Base-by-base conservation (phyloP, 352 stramenopile genomes). In the Globisporangium ultimum region DNA sequence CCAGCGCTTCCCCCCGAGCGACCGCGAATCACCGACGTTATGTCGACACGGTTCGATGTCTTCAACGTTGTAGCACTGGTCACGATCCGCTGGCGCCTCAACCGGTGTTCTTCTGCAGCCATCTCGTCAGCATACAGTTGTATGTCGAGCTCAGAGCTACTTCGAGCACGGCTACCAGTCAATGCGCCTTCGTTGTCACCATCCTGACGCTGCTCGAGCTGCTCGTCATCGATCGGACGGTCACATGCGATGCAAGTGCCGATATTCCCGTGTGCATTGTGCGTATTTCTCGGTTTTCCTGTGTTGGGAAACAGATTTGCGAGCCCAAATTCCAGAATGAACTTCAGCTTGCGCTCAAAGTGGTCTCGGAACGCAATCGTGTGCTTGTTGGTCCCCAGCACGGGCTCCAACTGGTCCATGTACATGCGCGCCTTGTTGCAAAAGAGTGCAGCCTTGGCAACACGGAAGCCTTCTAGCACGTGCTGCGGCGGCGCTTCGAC, bases 211-310 rank as follows among this genome's bases (percentile, higher is more conserved):
- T 43, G 17, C 10, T 53, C 43, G 42, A 50, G 15, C 14, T 67
- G 17, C 42, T 74, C 58, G 18, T 69, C 62, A 22, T 87, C 75
- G 9, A 89, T 70, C 15, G 79, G 79, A 0, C 79, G 76, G 34
- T 89, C 75, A 18, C 79, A 89, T 0, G 79, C 79, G 18, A 89
- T 87, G 47, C 79, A 89, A 4, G 79, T 87, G 0, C 76, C 75
- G 8, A 76, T 58, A n/a, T 74, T 54, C 66, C 63, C 3, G 62
- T 49, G 10, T 71, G 48, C 21, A 69, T 73, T 64, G 10, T 65
- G 58, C 1, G 74, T 63, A 21, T 77, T 69, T 20, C 62, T 69
- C 2, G 70, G 66, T 18, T 70, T 64, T 1, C 72, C 76, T 0
- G 61, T 43, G 48, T 86, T 89, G 0, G 79, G 74, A 42, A 89